Evolutionary conservation across 2,329 filamentous ascomycete species (phyloP), one percentile per base, ranked within the genome.

Genomic region (Cytospora paraplurivora): DNA sequence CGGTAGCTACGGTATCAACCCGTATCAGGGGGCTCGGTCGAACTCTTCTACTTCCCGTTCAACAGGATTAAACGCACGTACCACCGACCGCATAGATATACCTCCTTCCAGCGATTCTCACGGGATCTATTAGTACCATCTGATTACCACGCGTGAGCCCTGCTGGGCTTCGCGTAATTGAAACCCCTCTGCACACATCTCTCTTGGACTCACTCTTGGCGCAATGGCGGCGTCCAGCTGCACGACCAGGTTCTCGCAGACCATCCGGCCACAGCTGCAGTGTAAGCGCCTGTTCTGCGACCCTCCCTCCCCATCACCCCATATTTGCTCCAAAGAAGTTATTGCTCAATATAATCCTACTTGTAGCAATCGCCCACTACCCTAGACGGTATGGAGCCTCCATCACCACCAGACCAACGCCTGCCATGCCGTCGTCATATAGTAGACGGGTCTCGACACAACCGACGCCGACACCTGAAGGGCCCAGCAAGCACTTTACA

Each of bases 401-500:
- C 38, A 61, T 35, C 7, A 27, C 34, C 27, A 55, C 37, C 41
- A 61, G 38, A 21, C 51, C 59, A 61, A 32, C n/a, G 32, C 10
- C 38, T 11, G 38, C 51, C 11, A 55, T 61, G 51, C 38, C 59
- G 19, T 19, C 62, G 19, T 56, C 49, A 8, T 33, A 49, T 55
- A 55, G 38, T 19, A 61, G 49, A 47, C n/a, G 44, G 63, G 34
- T 72, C 69, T 41, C 69, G 68, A 65, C 66, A 66, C 54, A 71
- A 61, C 58, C 70, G 34, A 35, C 50, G 12, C 59, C 44, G 37
- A 50, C 27, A 19, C 27, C 59, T 38, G 44, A 57, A n/a, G 53
- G 71, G 44, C 85, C 91, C 71, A 84, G 84, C 56, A 54, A 54
- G 17, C 56, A 72, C 33, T 85, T 91, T 72, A 85, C 84, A 59